Conservation (phyloP, 495 filamentous ascomycete genomes). For the Talaromyces trachyspermus region DNA sequence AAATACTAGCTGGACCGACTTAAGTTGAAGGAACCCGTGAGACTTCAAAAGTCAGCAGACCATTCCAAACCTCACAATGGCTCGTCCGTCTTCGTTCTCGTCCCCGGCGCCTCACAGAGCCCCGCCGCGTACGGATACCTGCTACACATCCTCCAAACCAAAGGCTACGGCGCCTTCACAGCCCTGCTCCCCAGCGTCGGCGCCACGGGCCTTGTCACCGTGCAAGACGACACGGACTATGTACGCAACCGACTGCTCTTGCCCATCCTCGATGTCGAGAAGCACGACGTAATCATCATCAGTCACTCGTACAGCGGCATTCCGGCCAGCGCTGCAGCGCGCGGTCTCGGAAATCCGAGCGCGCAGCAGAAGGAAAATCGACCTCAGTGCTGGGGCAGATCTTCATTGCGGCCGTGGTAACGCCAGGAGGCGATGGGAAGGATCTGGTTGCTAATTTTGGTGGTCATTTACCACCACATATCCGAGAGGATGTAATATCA, state of each 20-base stretch:
- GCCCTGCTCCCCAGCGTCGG: conserved; percentile 18
- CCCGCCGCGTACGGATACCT: conserved; percentile 17
- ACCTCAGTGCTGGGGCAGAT: conserved; percentile 22
- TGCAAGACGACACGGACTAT: conserved; percentile 15
- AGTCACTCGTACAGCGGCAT: conserved; percentile 28
- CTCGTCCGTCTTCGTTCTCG: conserved; percentile 17
- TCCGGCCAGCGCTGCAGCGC: conserved; percentile 20
- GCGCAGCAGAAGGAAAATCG: conserved; percentile 12
- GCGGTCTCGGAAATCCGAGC: conserved; percentile 13
- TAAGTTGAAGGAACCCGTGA: too few relatives aligned
- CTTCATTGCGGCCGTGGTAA: conserved; percentile 21
- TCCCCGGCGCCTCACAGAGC: conserved; percentile 24
- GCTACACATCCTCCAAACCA: conserved; percentile 9
- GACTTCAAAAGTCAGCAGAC: too few relatives aligned
- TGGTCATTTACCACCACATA: conserved; percentile 11
- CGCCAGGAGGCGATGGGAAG: conserved; percentile 11
- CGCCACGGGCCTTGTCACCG: conserved; percentile 12
- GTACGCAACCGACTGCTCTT: conserved; percentile 10
- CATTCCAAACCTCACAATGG: too few relatives aligned
- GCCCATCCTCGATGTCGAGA: conserved; percentile 18
- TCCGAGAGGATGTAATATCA: conserved; percentile 10
- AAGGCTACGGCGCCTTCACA: conserved; percentile 13
- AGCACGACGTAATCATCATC: conserved; percentile 20
- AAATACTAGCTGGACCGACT: too few relatives aligned
- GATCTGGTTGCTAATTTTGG: conserved; percentile 13